These are phyloP conservation scores for Kodamaea sagamina DNA, from an alignment of 805 yeast genomes.

Conservation along the genomic window DNA sequence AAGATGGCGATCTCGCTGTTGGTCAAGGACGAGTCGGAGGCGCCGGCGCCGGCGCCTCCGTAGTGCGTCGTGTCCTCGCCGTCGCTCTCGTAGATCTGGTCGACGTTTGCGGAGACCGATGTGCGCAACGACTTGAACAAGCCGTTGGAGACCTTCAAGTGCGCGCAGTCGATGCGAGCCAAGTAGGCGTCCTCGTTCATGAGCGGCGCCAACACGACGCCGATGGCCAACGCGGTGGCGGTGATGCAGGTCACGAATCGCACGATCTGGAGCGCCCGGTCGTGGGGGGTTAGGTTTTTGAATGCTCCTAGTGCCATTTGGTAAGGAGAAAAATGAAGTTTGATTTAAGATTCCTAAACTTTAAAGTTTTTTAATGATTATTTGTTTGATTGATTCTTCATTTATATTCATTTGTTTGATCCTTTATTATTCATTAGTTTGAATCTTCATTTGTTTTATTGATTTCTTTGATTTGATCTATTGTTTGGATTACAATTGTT, in stretches of 20 bases:
- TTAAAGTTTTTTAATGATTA: no score
- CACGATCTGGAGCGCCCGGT: constrained; percentile 25
- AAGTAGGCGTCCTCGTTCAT: constrained; percentile 23
- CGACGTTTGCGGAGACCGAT: constrained; percentile 26
- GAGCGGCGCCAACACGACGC: constrained; percentile 30
- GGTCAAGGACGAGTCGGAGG: constrained; percentile 27
- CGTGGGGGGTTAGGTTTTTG: constrained; percentile 27
- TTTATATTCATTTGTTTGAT: no score
- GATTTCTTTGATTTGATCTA: no score
- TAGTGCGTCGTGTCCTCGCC: background rate
- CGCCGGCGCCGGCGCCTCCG: constrained; percentile 13
- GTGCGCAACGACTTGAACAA: constrained; percentile 47
- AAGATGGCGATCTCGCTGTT: constrained; percentile 51
- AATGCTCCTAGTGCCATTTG: constrained; percentile 19
- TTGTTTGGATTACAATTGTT: no score
- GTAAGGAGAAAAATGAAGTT: no score
- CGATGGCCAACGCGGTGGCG: constrained; percentile 21
- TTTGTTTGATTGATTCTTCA: no score
- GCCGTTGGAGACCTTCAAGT: constrained; percentile 54
- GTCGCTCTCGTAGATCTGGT: constrained; percentile 6
- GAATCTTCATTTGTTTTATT: no score
- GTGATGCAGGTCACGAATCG: constrained; percentile 22
- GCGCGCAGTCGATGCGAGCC: constrained; percentile 50
- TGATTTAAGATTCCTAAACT: no score
- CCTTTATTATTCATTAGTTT: no score